Evolutionary conservation across 257 asterid genomes (phyloP).

Genomic region (Solanum ossicruentum): DNA sequence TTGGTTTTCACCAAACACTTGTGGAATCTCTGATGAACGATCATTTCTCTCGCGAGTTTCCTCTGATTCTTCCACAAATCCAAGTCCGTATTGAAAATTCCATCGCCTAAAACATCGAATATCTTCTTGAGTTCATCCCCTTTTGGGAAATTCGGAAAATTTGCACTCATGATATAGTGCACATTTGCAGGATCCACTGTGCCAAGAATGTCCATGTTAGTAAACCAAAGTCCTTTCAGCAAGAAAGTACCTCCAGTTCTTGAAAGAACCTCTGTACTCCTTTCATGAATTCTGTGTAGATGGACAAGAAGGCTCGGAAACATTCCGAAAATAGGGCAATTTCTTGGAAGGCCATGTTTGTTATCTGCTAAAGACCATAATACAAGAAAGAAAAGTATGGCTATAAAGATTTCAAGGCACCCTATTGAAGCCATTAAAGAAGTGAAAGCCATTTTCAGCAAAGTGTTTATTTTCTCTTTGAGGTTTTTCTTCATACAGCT

Average conservation of each 20-base stretch:
- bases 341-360: not conserved
- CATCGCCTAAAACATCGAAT: slow-evolving; percentile 40
- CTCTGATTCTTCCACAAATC: slow-evolving; percentile 34
- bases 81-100: slow-evolving; percentile 38
- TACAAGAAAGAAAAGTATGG: slow-evolving; percentile 6
- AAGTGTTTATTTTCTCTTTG: not conserved
- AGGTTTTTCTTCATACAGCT: not conserved
- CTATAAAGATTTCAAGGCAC: slow-evolving; percentile 7
- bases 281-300: slow-evolving; percentile 21
- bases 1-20: slow-evolving; percentile 13
- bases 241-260: slow-evolving; percentile 23
- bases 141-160: slow-evolving; percentile 31
- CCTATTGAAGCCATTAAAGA: not conserved
- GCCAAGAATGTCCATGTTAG: slow-evolving; percentile 35
- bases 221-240: slow-evolving; percentile 35
- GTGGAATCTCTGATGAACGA: slow-evolving; percentile 20
- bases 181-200: slow-evolving; percentile 36
- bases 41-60: slow-evolving; percentile 14
- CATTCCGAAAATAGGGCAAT: slow-evolving; percentile 28
- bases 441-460: not conserved
- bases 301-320: slow-evolving; percentile 12
- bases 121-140: slow-evolving; percentile 25
- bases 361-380: slow-evolving; percentile 1
- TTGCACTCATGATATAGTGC: slow-evolving; percentile 33
- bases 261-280: slow-evolving; percentile 7